phyloP scores from a whole-genome alignment of 2,329 filamentous ascomycete species.

The Colletotrichum chrysophilum region DNA sequence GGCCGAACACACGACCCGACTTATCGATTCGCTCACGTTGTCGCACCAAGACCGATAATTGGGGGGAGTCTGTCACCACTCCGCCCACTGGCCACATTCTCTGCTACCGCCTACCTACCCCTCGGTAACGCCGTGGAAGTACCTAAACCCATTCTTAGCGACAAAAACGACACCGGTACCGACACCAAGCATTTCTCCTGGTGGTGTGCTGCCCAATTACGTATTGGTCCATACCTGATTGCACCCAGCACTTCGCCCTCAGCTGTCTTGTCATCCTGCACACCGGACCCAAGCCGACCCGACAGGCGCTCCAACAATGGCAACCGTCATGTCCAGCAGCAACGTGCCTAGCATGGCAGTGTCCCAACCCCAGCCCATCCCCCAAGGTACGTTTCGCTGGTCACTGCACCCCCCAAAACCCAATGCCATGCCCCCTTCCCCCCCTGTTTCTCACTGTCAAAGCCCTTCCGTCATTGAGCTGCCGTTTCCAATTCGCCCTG shows the following conservation, averaged over 20 bases:
- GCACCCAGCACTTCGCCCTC: neutral
- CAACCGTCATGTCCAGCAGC: slow-evolving; percentile 6
- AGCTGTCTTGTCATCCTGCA: neutral
- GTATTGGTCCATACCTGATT: slow-evolving; percentile 7
- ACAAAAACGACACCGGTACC: neutral
- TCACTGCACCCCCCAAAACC: neutral
- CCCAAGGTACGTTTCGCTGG: slow-evolving; percentile 9
- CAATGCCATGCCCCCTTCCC: neutral
- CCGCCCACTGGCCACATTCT: neutral
- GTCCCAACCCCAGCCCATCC: slow-evolving; percentile 3
- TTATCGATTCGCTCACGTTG: slow-evolving; percentile 5
- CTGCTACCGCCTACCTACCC: neutral
- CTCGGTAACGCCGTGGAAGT: slow-evolving; percentile 15
- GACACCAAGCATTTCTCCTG: slow-evolving; percentile 1
- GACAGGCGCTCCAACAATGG: neutral
- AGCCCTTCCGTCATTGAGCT: slow-evolving; percentile 15
- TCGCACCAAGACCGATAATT: neutral
- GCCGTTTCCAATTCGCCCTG: slow-evolving; percentile 9
- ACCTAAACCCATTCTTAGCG: neutral
- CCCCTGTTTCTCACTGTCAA: neutral
- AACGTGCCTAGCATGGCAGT: neutral
- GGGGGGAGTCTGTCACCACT: neutral
- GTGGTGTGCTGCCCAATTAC: slow-evolving; percentile 20
- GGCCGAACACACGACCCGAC: neutral
- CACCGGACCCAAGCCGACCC: slow-evolving; percentile 7